Percentiles rank a stretch among this genome's conserved stretches.
Conservation (phyloP, 768 basidiomycete genomes). For the Russula compacta region DNA sequence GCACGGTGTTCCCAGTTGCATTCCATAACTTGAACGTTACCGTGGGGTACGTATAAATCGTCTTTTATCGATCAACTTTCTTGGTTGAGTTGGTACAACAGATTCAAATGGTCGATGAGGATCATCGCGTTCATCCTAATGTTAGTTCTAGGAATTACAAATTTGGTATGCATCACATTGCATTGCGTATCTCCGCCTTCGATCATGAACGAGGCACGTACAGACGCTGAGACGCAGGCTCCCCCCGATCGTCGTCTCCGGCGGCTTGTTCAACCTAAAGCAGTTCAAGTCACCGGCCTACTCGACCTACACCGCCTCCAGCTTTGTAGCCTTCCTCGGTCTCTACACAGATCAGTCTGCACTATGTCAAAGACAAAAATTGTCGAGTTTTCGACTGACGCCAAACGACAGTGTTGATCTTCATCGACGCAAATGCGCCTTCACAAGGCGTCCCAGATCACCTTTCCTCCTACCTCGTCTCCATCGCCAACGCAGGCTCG, state of each 20-base stretch:
- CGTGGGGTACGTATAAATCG: slow-evolving; percentile 39
- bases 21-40: slow-evolving; percentile 44
- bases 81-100: slow-evolving; percentile 22
- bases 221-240: slow-evolving; percentile 36
- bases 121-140: slow-evolving; percentile 58
- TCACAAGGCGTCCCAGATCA: slow-evolving; percentile 38
- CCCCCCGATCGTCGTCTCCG: slow-evolving; percentile 42
- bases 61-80: not conserved
- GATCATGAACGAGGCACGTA: slow-evolving; percentile 19
- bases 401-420: slow-evolving; percentile 45
- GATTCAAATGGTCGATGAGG: slow-evolving; percentile 75
- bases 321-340: slow-evolving; percentile 53
- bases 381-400: not conserved
- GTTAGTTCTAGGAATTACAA: slow-evolving; percentile 41
- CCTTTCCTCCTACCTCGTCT: slow-evolving; percentile 55
- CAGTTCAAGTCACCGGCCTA: slow-evolving; percentile 45
- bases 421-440: slow-evolving; percentile 50
- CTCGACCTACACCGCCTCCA: slow-evolving; percentile 47
- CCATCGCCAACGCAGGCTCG: slow-evolving; percentile 61
- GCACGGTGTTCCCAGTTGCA: slow-evolving; percentile 56
- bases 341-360: slow-evolving; percentile 38
- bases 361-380: not conserved
- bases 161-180: slow-evolving; percentile 31
- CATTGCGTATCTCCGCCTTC: slow-evolving; percentile 2
- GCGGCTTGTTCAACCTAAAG: slow-evolving; percentile 55